These are phyloP conservation scores for Annulohypoxylon maeteangense DNA, from an alignment of 495 filamentous ascomycete species.

Conservation along the genomic window DNA sequence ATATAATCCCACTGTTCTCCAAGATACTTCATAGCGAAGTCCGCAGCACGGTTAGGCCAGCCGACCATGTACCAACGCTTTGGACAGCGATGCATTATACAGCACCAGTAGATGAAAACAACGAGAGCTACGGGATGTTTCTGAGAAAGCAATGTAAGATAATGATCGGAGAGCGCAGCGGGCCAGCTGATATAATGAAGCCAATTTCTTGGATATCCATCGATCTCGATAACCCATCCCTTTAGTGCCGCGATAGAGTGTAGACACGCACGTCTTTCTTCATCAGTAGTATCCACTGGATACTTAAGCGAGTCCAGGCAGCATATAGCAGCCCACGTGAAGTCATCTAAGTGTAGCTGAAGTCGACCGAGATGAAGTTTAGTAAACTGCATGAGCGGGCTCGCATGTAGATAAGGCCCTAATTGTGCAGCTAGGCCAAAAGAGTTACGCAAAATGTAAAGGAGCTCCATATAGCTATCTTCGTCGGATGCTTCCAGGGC, in stretches of 20 bases:
- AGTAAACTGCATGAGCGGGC: slow-evolving; percentile 19
- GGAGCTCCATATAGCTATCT: slow-evolving; percentile 30
- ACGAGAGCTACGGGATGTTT: slow-evolving; percentile 36
- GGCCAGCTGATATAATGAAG: slow-evolving; percentile 41
- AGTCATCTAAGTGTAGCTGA: background rate
- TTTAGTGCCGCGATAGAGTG: slow-evolving; percentile 24
- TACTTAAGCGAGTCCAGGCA: slow-evolving; percentile 23
- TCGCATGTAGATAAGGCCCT: slow-evolving; percentile 31
- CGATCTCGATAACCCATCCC: slow-evolving; percentile 30
- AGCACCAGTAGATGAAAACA: slow-evolving; percentile 43
- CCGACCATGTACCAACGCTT: slow-evolving; percentile 37
- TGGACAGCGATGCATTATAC: slow-evolving; percentile 39
- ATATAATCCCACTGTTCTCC: slow-evolving; percentile 33
- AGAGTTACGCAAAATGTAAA: slow-evolving; percentile 34
- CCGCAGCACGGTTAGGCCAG: slow-evolving; percentile 35
- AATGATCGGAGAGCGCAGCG: slow-evolving; percentile 30
- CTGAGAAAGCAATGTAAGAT: slow-evolving; percentile 27
- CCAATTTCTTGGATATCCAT: slow-evolving; percentile 37
- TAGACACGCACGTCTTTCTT: slow-evolving; percentile 22
- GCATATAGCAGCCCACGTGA: slow-evolving; percentile 19
- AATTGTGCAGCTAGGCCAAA: slow-evolving; percentile 30
- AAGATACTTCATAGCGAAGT: slow-evolving; percentile 30
- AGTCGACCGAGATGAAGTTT: background rate
- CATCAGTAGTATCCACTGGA: slow-evolving; percentile 15
- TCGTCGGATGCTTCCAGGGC: slow-evolving; percentile 8